phyloP scores from a whole-genome alignment of 2,329 filamentous ascomycete species.

The Esteya vermicola region DNA sequence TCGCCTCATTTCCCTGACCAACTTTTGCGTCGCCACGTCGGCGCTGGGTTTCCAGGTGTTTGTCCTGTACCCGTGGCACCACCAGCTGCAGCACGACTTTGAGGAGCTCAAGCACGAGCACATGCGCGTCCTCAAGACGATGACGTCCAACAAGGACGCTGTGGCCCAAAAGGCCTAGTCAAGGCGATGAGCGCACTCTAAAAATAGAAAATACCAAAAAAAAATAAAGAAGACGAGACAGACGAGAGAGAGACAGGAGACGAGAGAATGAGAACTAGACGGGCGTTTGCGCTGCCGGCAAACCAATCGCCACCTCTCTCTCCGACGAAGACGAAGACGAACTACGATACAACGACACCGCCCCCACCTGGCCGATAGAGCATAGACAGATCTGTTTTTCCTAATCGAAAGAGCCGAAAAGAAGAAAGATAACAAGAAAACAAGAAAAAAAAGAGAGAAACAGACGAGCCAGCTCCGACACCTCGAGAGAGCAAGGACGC shows the following conservation, averaged over 20 bases:
- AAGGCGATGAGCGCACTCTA: too few relatives aligned
- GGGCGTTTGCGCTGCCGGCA: too few relatives aligned
- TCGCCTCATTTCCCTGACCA: slow-evolving; percentile 41
- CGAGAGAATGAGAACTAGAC: neutral
- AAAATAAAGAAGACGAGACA: too few relatives aligned
- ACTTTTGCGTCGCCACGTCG: slow-evolving; percentile 51
- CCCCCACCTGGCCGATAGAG: neutral
- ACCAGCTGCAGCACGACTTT: slow-evolving; percentile 49
- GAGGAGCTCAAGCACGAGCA: slow-evolving; percentile 45
- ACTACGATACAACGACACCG: neutral
- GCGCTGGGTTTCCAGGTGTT: slow-evolving; percentile 54
- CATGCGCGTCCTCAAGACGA: slow-evolving; percentile 21
- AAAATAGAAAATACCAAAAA: too few relatives aligned
- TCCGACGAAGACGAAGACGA: too few relatives aligned
- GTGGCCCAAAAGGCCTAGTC: neutral
- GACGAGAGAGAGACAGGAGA: neutral
- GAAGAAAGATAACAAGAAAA: neutral
- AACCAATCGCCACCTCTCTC: too few relatives aligned
- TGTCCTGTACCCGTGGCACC: slow-evolving; percentile 58
- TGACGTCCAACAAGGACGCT: slow-evolving; percentile 4
- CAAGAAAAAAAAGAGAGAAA: neutral
- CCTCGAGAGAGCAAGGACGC: too few relatives aligned
- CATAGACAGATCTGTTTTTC: neutral
- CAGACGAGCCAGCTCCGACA: too few relatives aligned
- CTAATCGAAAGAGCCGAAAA: neutral